A percentile compares a stretch with the other conserved stretches of the same genome.
Evolutionary conservation across 352 stramenopile species (phyloP).

Genomic region (Peronospora farinosa): DNA sequence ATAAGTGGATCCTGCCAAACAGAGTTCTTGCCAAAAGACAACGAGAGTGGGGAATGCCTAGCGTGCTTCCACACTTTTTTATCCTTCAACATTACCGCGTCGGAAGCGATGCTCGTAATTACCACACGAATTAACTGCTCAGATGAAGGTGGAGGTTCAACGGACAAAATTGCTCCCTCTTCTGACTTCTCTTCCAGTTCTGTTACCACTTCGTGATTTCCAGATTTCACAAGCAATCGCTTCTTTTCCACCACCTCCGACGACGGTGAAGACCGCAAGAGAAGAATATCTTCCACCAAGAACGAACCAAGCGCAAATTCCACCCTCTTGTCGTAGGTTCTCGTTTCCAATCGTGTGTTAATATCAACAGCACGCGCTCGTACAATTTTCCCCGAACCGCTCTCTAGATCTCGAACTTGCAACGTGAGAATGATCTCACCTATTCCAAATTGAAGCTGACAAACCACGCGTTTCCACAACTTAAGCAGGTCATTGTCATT

Average conservation of each 20-base stretch:
- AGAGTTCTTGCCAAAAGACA: conserved; percentile 30
- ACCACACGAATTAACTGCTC: conserved; percentile 60
- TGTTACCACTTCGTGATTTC: conserved; percentile 31
- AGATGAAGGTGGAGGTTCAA: conserved; percentile 22
- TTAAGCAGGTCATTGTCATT: conserved; percentile 70
- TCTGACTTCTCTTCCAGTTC: conserved; percentile 17
- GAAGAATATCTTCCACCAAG: conserved; percentile 65
- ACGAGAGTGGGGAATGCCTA: conserved; percentile 32
- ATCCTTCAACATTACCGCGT: conserved; percentile 59
- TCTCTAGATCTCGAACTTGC: conserved; percentile 44
- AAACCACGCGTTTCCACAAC: conserved; percentile 67
- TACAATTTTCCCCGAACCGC: conserved; percentile 43
- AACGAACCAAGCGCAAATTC: conserved; percentile 73
- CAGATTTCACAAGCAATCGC: conserved; percentile 60
- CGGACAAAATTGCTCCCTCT: conserved; percentile 1
- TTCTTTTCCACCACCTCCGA: conserved; percentile 33
- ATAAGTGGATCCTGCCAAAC: conserved; percentile 74
- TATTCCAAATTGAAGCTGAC: conserved; percentile 52
- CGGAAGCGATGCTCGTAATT: conserved; percentile 64
- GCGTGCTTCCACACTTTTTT: conserved; percentile 38
- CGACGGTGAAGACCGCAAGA: conserved; percentile 18
- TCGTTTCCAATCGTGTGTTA: conserved; percentile 49
- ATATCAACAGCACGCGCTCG: conserved; percentile 52
- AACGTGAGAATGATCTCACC: conserved; percentile 45
- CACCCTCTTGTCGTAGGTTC: conserved; percentile 59